Percentiles rank a stretch among this genome's conserved stretches.
phyloP scores from a whole-genome alignment of 1,284 basidiomycete genomes.

The Cutaneotrichosporon dermatis region DNA sequence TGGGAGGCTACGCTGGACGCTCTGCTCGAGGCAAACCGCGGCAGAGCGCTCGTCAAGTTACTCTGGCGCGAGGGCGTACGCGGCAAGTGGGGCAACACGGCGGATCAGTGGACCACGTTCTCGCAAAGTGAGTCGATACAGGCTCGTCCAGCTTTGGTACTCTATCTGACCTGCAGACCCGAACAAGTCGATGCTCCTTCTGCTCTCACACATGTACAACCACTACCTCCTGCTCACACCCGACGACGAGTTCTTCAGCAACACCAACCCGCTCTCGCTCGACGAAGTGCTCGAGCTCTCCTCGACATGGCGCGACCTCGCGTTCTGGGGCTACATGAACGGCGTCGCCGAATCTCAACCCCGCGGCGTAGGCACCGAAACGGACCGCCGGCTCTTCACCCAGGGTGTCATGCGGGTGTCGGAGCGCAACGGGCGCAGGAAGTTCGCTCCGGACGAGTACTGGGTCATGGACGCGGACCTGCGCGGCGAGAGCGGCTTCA shows the following conservation, averaged over 20 bases:
- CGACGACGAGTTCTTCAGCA: conserved; percentile 87
- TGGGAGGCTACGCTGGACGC: conserved; percentile 53
- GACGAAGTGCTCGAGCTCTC: conserved; percentile 66
- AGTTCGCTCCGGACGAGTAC: conserved; percentile 73
- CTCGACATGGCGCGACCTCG: conserved; percentile 45
- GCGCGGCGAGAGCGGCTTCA: conserved; percentile 76
- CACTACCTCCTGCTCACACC: conserved; percentile 85
- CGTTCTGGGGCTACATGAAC: conserved; percentile 45
- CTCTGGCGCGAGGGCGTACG: conserved; percentile 69
- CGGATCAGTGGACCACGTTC: conserved; percentile 53
- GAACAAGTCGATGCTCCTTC: conserved; percentile 66
- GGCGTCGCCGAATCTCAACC: conserved; percentile 51
- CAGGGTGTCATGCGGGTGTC: conserved; percentile 72
- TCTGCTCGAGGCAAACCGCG: conserved; percentile 41
- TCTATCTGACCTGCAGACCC: conserved; percentile 27
- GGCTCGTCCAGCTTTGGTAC: not conserved
- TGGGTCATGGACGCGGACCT: conserved; percentile 68
- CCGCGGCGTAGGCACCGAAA: conserved; percentile 54
- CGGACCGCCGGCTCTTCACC: conserved; percentile 66
- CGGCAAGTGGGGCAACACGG: conserved; percentile 47
- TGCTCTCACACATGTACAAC: conserved; percentile 77
- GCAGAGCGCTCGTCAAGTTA: conserved; percentile 58
- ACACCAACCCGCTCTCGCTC: conserved; percentile 66
- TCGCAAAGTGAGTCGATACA: conserved; percentile 40
- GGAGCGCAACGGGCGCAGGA: conserved; percentile 74